Evolutionary conservation across 139 green algal species (phyloP).

Genomic region (Volvox africanus): DNA sequence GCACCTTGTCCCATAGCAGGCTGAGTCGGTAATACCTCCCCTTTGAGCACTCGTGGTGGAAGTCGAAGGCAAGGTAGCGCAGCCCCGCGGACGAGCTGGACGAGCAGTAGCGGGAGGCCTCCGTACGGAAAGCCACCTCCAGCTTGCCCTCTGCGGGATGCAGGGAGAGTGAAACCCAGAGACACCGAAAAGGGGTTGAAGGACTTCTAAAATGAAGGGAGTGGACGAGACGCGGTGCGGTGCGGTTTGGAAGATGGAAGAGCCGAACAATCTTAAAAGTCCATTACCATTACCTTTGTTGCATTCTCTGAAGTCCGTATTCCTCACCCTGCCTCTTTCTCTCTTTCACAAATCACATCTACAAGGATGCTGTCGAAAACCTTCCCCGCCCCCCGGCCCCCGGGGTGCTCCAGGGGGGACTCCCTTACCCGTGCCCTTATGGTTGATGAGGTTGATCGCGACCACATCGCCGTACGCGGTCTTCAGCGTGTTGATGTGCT

Average conservation of each 20-base stretch:
- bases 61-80: constrained; percentile 87
- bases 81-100: constrained; percentile 4
- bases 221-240: no score
- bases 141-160: constrained; percentile 89
- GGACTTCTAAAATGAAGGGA: no score
- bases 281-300: no score
- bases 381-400: no score
- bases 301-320: no score
- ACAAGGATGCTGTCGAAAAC: no score
- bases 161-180: no score
- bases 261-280: no score
- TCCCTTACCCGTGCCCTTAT: constrained; percentile 65
- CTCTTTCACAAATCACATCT: no score
- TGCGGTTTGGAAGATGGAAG: no score
- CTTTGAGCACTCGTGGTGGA: constrained; percentile 91
- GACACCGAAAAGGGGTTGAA: no score
- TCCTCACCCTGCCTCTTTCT: no score
- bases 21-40: constrained; percentile 77
- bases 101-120: constrained; percentile 44
- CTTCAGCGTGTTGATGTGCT: constrained; percentile 59
- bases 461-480: constrained; percentile 69
- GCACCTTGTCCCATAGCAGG: constrained; percentile 76
- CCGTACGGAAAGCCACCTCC: constrained; percentile 65
- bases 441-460: constrained; percentile 88
- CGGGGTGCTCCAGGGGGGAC: neutral